phyloP scores from a whole-genome alignment of 257 asterid species.

The Gynochthodes officinalis region DNA sequence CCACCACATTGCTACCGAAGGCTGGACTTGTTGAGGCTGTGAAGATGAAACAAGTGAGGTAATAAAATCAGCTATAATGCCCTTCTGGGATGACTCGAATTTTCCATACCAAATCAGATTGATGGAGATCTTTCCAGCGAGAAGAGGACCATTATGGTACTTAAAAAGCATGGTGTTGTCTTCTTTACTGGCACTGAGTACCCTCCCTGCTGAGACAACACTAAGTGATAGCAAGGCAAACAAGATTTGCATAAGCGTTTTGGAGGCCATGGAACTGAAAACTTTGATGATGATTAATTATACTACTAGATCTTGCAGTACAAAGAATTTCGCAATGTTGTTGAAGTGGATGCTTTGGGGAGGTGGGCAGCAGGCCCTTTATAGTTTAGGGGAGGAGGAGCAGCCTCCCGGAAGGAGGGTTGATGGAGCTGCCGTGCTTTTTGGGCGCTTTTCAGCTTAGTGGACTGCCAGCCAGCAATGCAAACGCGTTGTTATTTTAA shows the following conservation, averaged over 20 bases:
- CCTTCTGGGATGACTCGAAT: slow-evolving; percentile 23
- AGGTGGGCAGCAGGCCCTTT: neutral
- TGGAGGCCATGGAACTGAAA: neutral
- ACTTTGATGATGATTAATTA: neutral
- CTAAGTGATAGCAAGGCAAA: neutral
- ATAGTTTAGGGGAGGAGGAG: neutral
- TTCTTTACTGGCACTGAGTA: neutral
- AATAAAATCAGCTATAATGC: slow-evolving; percentile 21
- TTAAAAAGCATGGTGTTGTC: slow-evolving; percentile 21
- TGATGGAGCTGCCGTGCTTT: no score
- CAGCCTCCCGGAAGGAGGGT: no score
- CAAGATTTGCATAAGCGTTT: neutral
- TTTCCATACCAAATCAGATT: slow-evolving; percentile 31
- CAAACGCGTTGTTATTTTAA: slow-evolving; percentile 9
- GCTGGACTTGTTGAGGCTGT: slow-evolving; percentile 15
- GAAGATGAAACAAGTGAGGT: slow-evolving; percentile 15
- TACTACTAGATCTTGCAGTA: neutral
- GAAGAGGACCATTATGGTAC: slow-evolving; percentile 35
- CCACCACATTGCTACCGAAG: slow-evolving; percentile 30
- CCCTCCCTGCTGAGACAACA: slow-evolving; percentile 1
- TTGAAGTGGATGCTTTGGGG: neutral
- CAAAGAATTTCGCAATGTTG: neutral
- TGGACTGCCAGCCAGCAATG: neutral
- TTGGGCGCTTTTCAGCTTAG: neutral
- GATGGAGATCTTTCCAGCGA: slow-evolving; percentile 18